phyloP scores from a whole-genome alignment of 345 rosid species.

The Anacardium occidentale region DNA sequence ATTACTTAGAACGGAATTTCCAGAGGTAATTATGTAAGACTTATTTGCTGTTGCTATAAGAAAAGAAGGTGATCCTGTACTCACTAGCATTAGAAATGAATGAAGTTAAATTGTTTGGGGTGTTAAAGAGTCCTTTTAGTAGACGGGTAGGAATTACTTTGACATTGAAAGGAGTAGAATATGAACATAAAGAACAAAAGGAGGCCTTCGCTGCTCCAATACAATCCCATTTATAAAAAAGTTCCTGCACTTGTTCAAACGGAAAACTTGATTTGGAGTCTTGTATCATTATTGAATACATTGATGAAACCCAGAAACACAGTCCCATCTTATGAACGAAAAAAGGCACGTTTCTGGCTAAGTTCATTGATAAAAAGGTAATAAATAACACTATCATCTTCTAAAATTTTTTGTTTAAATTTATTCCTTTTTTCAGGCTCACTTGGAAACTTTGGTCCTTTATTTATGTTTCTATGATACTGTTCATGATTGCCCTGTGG shows the following conservation, averaged over 20 bases:
- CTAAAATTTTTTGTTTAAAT: not conserved
- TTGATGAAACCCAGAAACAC: slow-evolving; percentile 49
- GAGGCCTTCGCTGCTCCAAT: slow-evolving; percentile 41
- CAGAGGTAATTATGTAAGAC: too few relatives aligned
- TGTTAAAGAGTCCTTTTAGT: slow-evolving; percentile 44
- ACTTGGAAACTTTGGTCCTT: not conserved
- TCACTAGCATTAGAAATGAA: slow-evolving; percentile 16
- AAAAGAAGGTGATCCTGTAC: too few relatives aligned
- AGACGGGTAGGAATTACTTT: slow-evolving; percentile 45
- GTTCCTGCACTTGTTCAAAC: slow-evolving; percentile 50
- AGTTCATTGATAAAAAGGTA: slow-evolving; percentile 50
- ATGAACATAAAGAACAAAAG: slow-evolving; percentile 50
- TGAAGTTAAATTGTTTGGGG: slow-evolving; percentile 37
- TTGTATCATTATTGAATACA: slow-evolving; percentile 48
- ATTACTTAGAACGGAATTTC: too few relatives aligned
- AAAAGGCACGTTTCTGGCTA: slow-evolving; percentile 55
- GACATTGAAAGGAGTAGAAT: slow-evolving; percentile 46
- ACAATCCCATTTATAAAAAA: slow-evolving; percentile 51
- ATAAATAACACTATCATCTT: not conserved
- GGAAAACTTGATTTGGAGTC: slow-evolving; percentile 44
- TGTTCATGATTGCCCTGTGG: slow-evolving; percentile 22
- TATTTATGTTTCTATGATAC: too few relatives aligned
- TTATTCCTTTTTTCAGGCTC: not conserved
- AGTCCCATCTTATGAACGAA: slow-evolving; percentile 42
- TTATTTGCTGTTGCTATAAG: too few relatives aligned